Percentiles rank a stretch among this genome's conserved stretches.
phyloP scores from a whole-genome alignment of 208 protist genomes.

The Leishmania lainsoni region DNA sequence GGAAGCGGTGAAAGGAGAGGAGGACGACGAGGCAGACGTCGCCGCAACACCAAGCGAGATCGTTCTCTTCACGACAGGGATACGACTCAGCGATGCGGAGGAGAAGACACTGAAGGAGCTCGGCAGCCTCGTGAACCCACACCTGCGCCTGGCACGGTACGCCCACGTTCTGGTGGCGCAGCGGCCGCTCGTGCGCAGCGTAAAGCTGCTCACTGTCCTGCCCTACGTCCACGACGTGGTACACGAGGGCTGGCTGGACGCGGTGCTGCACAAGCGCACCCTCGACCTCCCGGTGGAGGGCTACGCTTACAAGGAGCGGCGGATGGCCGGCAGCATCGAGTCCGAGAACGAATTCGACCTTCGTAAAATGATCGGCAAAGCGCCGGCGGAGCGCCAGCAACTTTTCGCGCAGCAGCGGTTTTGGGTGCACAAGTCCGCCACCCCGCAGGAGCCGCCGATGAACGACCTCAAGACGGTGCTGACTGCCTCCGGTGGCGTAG shows the following conservation, averaged over 20 bases:
- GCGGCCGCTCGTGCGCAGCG: constrained; percentile 64
- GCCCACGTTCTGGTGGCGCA: constrained; percentile 53
- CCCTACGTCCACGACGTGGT: constrained; percentile 57
- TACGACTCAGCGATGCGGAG: constrained; percentile 42
- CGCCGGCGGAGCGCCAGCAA: constrained; percentile 38
- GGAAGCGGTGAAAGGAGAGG: not conserved
- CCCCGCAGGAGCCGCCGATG: constrained; percentile 63
- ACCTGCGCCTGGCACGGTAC: constrained; percentile 29
- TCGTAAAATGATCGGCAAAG: constrained; percentile 27
- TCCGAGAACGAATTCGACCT: constrained; percentile 59
- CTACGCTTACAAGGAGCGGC: constrained; percentile 38
- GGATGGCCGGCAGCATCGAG: constrained; percentile 54
- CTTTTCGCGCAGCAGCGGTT: constrained; percentile 49
- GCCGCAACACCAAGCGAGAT: not conserved
- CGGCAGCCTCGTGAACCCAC: constrained; percentile 63
- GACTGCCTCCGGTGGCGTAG: constrained; percentile 53
- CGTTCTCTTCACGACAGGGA: constrained; percentile 70
- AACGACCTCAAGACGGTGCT: constrained; percentile 75
- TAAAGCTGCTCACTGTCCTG: constrained; percentile 77
- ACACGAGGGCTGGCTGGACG: constrained; percentile 54
- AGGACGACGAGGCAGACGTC: not conserved
- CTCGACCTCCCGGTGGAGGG: constrained; percentile 14
- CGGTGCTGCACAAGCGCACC: constrained; percentile 33
- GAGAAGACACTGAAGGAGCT: constrained; percentile 24
- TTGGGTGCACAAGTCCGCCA: constrained; percentile 59